A percentile compares a stretch with the other conserved stretches of the same genome.
These are phyloP conservation scores for Rhododendron mucronatum DNA, from an alignment of 148 eudicot genomes.

Conservation along the genomic window DNA sequence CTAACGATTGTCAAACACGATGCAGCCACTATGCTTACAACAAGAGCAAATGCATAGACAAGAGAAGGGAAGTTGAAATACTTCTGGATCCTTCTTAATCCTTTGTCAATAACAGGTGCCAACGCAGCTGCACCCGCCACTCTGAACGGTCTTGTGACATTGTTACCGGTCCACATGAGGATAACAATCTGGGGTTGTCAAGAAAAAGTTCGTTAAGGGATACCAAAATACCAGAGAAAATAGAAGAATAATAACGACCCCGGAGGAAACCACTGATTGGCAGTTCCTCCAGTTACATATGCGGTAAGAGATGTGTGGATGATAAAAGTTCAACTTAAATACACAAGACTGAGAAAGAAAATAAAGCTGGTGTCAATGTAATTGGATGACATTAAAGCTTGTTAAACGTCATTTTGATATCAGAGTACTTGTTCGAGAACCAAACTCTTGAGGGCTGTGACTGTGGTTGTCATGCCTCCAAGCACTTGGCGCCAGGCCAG, in stretches of 20 bases:
- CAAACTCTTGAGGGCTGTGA: not conserved
- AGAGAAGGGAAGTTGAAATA: slow-evolving; percentile 35
- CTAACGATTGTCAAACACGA: slow-evolving; percentile 32
- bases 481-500: not conserved
- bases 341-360: not conserved
- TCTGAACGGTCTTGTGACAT: slow-evolving; percentile 61
- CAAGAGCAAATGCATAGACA: slow-evolving; percentile 45
- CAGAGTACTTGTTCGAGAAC: not conserved
- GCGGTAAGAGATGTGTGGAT: too few species aligned
- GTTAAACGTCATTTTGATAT: not conserved
- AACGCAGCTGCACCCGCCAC: slow-evolving; percentile 68
- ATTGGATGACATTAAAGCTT: not conserved
- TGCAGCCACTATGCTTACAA: slow-evolving; percentile 31
- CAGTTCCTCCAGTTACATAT: not conserved
- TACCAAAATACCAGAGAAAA: not conserved
- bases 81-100: slow-evolving; percentile 40
- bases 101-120: slow-evolving; percentile 54
- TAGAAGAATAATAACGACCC: not conserved
- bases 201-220: not conserved
- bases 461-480: not conserved
- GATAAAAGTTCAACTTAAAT: not conserved
- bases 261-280: not conserved
- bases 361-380: not conserved
- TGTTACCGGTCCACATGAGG: slow-evolving; percentile 61
- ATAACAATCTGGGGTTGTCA: slow-evolving; percentile 40